Evolutionary conservation across 495 filamentous ascomycete species (phyloP).

Genomic region (Tuber magnatum): DNA sequence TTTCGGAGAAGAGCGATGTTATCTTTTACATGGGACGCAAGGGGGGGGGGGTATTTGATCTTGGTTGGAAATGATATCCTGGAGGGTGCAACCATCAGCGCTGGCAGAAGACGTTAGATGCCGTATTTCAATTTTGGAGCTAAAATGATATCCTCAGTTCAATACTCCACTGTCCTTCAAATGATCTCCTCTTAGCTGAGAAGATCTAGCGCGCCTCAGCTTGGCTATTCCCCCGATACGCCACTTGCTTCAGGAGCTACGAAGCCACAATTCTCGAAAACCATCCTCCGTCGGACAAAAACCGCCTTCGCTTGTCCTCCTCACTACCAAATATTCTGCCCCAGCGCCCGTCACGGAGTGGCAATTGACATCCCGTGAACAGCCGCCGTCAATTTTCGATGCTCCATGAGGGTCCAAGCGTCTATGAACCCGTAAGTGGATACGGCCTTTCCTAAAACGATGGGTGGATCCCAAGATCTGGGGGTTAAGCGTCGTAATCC

Average conservation of each 20-base stretch:
- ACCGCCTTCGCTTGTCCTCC: neutral
- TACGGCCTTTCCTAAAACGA: neutral
- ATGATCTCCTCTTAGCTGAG: neutral
- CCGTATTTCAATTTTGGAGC: neutral
- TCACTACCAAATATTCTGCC: neutral
- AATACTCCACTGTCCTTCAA: neutral
- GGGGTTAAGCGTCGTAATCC: neutral
- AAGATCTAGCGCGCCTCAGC: neutral
- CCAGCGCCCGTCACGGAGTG: neutral
- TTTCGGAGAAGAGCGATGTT: neutral
- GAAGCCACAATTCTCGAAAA: neutral
- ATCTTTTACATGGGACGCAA: too few relatives aligned
- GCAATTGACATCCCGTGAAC: neutral
- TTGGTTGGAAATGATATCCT: neutral
- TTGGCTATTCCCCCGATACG: neutral
- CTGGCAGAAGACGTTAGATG: neutral
- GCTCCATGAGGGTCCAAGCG: neutral
- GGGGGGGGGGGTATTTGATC: neutral
- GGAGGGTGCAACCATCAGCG: neutral
- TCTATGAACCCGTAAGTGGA: too few relatives aligned
- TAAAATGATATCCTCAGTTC: neutral
- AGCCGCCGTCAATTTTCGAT: neutral
- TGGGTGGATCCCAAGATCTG: neutral
- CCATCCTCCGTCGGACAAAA: neutral
- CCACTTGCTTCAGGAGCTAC: neutral